phyloP scores from a whole-genome alignment of 768 basidiomycete genomes.

The Rossbeevera mucosa region DNA sequence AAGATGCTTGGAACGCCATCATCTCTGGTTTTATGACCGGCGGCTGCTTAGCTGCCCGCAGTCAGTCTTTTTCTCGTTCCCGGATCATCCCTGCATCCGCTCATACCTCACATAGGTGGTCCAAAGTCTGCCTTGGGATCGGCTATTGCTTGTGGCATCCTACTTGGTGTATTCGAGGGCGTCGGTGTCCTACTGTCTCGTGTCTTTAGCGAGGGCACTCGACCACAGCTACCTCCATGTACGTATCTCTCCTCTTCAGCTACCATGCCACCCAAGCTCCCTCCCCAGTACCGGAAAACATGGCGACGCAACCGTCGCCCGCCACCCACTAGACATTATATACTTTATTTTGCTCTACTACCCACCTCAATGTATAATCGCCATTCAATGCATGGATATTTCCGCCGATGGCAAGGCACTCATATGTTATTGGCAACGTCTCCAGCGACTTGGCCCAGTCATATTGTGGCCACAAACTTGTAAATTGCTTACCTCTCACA shows the following conservation, averaged over 20 bases:
- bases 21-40: conserved; percentile 98
- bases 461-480: neutral
- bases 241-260: conserved; percentile 31
- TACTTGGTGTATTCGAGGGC: conserved; percentile 92
- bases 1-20: conserved; percentile 99
- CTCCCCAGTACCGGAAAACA: conserved; percentile 48
- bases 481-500: neutral
- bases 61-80: conserved; percentile 46
- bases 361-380: conserved; percentile 36
- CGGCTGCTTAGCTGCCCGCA: conserved; percentile 89
- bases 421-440: neutral
- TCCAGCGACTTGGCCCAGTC: neutral
- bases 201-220: conserved; percentile 78
- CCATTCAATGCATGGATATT: conserved; percentile 32
- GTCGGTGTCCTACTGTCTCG: conserved; percentile 90
- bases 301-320: conserved; percentile 46
- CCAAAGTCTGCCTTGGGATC: conserved; percentile 87
- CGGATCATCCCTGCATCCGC: neutral
- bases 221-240: conserved; percentile 79
- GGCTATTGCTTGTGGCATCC: conserved; percentile 93
- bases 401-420: conserved; percentile 25
- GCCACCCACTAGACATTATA: conserved; percentile 48
- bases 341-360: conserved; percentile 28
- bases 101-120: conserved; percentile 56
- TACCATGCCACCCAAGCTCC: conserved; percentile 2